These are phyloP conservation scores for Tephrocybe rancida DNA, from an alignment of 768 basidiomycete genomes.

Conservation along the genomic window DNA sequence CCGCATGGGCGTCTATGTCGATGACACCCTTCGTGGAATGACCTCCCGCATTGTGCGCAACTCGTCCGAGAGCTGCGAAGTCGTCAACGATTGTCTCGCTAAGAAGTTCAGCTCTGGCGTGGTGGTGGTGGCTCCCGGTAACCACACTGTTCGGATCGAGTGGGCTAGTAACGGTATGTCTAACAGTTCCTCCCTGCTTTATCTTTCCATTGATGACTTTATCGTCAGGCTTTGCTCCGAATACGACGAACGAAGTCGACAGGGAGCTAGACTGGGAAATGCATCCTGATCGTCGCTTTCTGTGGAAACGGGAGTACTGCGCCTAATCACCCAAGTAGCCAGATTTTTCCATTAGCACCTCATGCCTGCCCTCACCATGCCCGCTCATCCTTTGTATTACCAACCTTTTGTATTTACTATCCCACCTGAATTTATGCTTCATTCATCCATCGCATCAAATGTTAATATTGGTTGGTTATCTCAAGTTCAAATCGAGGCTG, in stretches of 20 bases:
- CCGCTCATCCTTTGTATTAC: too few species aligned
- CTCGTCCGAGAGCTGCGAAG: constrained; percentile 19
- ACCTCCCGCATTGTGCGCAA: constrained; percentile 18
- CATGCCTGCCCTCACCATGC: too few species aligned
- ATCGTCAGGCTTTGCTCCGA: constrained; percentile 10
- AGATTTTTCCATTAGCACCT: neutral
- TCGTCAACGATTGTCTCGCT: constrained; percentile 15
- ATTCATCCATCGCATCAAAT: too few species aligned
- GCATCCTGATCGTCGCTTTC: constrained; percentile 14
- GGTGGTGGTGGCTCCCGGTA: constrained; percentile 20
- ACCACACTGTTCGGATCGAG: constrained; percentile 22
- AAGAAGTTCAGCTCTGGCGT: constrained; percentile 19
- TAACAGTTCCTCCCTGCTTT: neutral
- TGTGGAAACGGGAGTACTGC: constrained; percentile 12
- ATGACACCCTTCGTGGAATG: constrained; percentile 15
- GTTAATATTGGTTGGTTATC: too few species aligned
- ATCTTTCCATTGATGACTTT: neutral
- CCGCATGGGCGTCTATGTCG: constrained; percentile 21
- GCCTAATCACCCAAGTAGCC: constrained; percentile 2
- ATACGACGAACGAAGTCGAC: constrained; percentile 5
- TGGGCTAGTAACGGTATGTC: constrained; percentile 25
- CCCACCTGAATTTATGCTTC: too few species aligned
- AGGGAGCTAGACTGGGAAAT: constrained; percentile 16
- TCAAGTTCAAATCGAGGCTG: too few species aligned
- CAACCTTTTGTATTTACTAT: too few species aligned